Evolutionary conservation across 495 filamentous ascomycete genomes (phyloP).

Genomic region (Penicillium ucsense): DNA sequence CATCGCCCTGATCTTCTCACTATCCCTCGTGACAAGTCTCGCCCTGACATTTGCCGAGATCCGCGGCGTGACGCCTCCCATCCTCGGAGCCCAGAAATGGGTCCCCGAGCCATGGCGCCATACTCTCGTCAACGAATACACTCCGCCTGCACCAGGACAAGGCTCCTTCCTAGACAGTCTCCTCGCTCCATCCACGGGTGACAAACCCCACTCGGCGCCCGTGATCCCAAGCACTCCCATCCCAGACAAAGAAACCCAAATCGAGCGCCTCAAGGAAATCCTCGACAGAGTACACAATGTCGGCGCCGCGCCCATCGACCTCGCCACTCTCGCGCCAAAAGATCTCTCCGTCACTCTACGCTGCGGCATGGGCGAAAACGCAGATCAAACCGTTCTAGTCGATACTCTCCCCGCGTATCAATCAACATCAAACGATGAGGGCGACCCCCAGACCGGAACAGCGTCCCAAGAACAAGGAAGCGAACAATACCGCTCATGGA

Average conservation of each 20-base stretch:
- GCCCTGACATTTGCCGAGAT: slow-evolving; percentile 61
- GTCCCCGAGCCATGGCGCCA: slow-evolving; percentile 27
- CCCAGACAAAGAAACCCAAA: not conserved
- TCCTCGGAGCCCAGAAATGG: slow-evolving; percentile 43
- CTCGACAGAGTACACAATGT: slow-evolving; percentile 18
- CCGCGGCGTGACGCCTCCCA: slow-evolving; percentile 48
- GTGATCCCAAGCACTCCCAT: not conserved
- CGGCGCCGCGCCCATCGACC: slow-evolving; percentile 16
- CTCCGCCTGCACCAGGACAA: slow-evolving; percentile 5
- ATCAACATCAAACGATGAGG: not conserved
- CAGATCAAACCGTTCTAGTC: slow-evolving; percentile 15
- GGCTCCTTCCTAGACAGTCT: slow-evolving; percentile 14
- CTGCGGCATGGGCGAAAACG: slow-evolving; percentile 11
- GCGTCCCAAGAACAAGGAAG: not conserved
- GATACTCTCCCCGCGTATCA: slow-evolving; percentile 5
- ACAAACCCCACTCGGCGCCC: not conserved
- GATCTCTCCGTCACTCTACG: slow-evolving; percentile 18
- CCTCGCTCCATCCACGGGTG: not conserved
- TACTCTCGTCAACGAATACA: slow-evolving; percentile 14
- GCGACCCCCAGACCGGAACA: slow-evolving; percentile 1
- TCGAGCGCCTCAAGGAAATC: slow-evolving; percentile 15
- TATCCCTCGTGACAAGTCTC: slow-evolving; percentile 48
- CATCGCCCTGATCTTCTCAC: slow-evolving; percentile 40
- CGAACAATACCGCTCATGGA: slow-evolving; percentile 49
- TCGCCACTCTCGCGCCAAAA: slow-evolving; percentile 9